Conservation (phyloP, 768 basidiomycete genomes). For the Kwoniella europaea region DNA sequence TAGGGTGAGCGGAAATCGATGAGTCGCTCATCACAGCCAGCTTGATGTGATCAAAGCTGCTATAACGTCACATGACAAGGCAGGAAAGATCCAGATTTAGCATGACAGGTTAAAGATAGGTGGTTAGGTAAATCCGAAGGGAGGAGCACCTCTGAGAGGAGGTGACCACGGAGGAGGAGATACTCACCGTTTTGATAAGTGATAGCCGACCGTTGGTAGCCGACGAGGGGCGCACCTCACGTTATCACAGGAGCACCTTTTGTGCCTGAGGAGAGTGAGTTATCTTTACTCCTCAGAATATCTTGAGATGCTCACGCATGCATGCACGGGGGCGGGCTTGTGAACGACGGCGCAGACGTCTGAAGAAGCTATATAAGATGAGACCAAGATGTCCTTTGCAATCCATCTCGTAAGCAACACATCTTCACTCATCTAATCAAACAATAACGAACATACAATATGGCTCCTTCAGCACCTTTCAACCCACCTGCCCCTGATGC, state of each 20-base stretch:
- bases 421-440: background rate
- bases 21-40: too few species aligned
- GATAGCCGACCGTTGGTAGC: background rate
- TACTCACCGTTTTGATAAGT: background rate
- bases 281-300: background rate
- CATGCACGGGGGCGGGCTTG: background rate
- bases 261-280: slow-evolving; percentile 1
- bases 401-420: slow-evolving; percentile 1
- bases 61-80: background rate
- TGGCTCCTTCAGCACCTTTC: slow-evolving; percentile 22
- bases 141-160: background rate
- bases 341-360: background rate
- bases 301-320: background rate
- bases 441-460: background rate
- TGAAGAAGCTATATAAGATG: background rate
- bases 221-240: background rate
- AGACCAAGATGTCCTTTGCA: background rate
- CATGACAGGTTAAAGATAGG: too few species aligned
- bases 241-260: background rate
- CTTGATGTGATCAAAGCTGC: background rate
- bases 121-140: background rate
- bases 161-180: background rate
- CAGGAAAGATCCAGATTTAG: background rate
- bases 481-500: slow-evolving; percentile 32
- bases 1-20: too few species aligned